Percentiles rank a stretch among this genome's conserved stretches.
phyloP scores from a whole-genome alignment of 2,329 filamentous ascomycete genomes.

The Rutstroemia sp. region DNA sequence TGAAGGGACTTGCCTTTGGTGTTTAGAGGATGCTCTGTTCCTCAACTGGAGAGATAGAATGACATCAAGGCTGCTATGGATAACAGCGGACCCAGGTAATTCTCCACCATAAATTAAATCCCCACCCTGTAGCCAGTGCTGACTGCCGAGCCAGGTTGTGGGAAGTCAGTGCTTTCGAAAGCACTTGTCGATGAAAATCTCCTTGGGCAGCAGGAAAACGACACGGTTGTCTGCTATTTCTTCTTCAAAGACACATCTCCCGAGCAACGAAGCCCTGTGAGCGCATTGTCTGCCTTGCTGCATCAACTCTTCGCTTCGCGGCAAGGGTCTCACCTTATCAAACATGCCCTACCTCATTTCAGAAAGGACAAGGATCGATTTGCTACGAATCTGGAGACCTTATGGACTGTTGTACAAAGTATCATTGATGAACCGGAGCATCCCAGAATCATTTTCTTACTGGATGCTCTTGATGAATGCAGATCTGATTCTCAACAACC shows the following conservation, averaged over 20 bases:
- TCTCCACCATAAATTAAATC: too few relatives aligned
- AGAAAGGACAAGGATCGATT: background rate
- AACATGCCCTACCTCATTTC: slow-evolving; percentile 1
- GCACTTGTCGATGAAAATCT: slow-evolving; percentile 1
- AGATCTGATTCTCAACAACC: background rate
- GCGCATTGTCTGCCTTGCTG: slow-evolving; percentile 2
- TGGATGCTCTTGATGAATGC: slow-evolving; percentile 9
- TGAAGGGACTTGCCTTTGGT: background rate
- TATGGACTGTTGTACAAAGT: slow-evolving; percentile 1
- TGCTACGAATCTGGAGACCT: background rate
- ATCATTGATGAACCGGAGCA: background rate
- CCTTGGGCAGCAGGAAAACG: background rate
- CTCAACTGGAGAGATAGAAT: background rate
- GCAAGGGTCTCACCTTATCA: background rate
- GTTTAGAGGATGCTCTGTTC: background rate
- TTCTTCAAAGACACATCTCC: slow-evolving; percentile 7
- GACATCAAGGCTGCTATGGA: background rate
- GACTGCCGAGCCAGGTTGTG: slow-evolving; percentile 7
- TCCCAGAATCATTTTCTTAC: slow-evolving; percentile 2
- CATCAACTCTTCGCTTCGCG: slow-evolving; percentile 6
- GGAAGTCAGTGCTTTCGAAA: slow-evolving; percentile 8
- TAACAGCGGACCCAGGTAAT: slow-evolving; percentile 3
- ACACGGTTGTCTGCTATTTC: slow-evolving; percentile 5
- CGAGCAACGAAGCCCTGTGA: slow-evolving; percentile 1
- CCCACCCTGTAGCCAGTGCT: too few relatives aligned